A percentile compares a stretch with the other conserved stretches of the same genome.
These are phyloP conservation scores for Ustilaginoidea virens DNA, from an alignment of 2,329 filamentous ascomycete genomes.

Conservation along the genomic window DNA sequence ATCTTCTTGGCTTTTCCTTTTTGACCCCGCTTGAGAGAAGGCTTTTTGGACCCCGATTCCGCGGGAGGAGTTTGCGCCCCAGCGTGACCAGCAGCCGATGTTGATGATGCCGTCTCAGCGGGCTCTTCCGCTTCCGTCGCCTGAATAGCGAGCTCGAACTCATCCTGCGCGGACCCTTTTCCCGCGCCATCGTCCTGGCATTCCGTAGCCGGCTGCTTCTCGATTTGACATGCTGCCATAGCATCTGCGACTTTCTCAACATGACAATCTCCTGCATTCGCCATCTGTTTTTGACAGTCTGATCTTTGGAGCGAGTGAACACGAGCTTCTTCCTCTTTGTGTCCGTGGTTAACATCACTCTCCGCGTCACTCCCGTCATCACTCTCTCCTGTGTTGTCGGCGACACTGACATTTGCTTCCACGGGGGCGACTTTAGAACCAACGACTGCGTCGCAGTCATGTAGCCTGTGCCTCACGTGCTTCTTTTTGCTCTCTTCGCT, in stretches of 20 bases:
- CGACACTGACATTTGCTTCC: constrained; percentile 12
- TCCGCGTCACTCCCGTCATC: constrained; percentile 16
- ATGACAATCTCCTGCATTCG: constrained; percentile 12
- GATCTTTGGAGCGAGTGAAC: constrained; percentile 22
- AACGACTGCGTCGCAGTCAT: constrained; percentile 11
- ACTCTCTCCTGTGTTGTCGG: constrained; percentile 10
- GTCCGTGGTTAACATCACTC: constrained; percentile 9
- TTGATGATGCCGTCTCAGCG: background rate
- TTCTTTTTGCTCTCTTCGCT: constrained; percentile 74
- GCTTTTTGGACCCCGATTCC: constrained; percentile 22
- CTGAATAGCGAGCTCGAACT: constrained; percentile 6
- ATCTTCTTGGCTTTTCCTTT: constrained; percentile 75
- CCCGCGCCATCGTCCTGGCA: constrained; percentile 6
- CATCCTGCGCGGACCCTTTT: constrained; percentile 5
- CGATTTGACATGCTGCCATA: constrained; percentile 3
- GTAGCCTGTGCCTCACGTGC: constrained; percentile 53
- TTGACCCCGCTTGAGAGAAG: constrained; percentile 51
- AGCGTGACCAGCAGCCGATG: no score
- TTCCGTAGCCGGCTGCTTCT: background rate
- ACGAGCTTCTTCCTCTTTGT: constrained; percentile 13
- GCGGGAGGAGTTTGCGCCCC: no score
- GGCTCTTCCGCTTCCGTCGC: constrained; percentile 5
- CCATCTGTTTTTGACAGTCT: no score
- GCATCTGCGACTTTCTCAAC: constrained; percentile 12
- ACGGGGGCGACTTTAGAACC: constrained; percentile 5